phyloP scores from a whole-genome alignment of 805 yeast species.

The Suhomyces sp. region DNA sequence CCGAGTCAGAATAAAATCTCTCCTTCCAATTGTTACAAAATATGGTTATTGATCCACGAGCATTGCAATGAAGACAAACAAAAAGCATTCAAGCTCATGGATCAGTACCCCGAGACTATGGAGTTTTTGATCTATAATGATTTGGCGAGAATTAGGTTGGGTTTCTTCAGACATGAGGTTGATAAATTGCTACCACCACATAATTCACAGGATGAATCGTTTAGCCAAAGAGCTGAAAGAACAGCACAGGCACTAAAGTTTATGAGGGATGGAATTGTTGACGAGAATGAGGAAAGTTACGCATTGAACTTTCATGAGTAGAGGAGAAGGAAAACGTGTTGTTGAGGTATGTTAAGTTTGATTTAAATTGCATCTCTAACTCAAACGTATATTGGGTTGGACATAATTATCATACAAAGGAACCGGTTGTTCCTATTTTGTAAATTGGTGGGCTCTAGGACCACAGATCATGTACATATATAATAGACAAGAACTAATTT shows the following conservation, averaged over 20 bases:
- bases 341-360: too few relatives aligned
- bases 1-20: constrained; percentile 22
- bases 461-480: too few relatives aligned
- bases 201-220: constrained; percentile 18
- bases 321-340: too few relatives aligned
- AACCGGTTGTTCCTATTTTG: too few relatives aligned
- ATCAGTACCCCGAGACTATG: constrained; percentile 33
- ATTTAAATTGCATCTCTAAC: too few relatives aligned
- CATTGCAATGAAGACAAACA: constrained; percentile 17
- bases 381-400: too few relatives aligned
- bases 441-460: too few relatives aligned
- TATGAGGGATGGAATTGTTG: constrained; percentile 8
- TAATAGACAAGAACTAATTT: too few relatives aligned
- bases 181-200: constrained; percentile 19
- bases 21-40: constrained; percentile 15
- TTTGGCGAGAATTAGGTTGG: constrained; percentile 17
- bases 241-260: constrained; percentile 22
- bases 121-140: constrained; percentile 27
- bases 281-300: too few relatives aligned
- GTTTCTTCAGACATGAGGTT: constrained; percentile 23
- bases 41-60: constrained; percentile 18
- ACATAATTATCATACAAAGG: too few relatives aligned
- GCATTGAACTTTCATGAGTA: too few relatives aligned
- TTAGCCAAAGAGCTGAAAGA: constrained; percentile 21
- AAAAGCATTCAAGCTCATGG: constrained; percentile 29